These are phyloP conservation scores for Pisolithus thermaeus DNA, from an alignment of 1,284 basidiomycete species.

Conservation along the genomic window DNA sequence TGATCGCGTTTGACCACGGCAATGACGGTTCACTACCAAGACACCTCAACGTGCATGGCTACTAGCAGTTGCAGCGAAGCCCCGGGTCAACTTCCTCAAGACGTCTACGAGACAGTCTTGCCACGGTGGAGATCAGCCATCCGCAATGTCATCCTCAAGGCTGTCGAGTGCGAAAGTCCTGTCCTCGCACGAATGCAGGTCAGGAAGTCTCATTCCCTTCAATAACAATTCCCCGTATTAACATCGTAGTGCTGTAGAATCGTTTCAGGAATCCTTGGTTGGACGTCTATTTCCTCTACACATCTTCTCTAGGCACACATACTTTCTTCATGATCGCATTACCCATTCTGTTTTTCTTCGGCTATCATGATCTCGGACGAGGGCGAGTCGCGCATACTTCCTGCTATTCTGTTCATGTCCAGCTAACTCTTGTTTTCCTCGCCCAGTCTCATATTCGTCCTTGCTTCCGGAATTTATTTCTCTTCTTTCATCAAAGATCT, in stretches of 20 bases:
- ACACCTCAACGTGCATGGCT: too few relatives aligned
- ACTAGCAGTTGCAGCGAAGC: not conserved
- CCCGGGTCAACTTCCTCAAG: slow-evolving; percentile 18
- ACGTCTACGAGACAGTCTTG: slow-evolving; percentile 20
- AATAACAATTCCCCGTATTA: not conserved
- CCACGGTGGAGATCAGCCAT: slow-evolving; percentile 60
- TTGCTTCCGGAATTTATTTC: slow-evolving; percentile 79
- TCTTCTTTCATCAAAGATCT: slow-evolving; percentile 87
- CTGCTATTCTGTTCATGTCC: not conserved
- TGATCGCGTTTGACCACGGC: too few relatives aligned
- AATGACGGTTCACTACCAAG: too few relatives aligned
- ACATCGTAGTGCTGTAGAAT: slow-evolving; percentile 32
- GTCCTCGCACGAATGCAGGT: slow-evolving; percentile 73
- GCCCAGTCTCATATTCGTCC: slow-evolving; percentile 62
- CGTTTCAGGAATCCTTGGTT: slow-evolving; percentile 62
- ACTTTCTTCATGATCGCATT: slow-evolving; percentile 93
- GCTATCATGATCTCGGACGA: slow-evolving; percentile 61
- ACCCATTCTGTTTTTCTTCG: slow-evolving; percentile 87
- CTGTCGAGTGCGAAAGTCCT: slow-evolving; percentile 60
- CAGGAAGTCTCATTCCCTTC: slow-evolving; percentile 12
- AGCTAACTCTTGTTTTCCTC: not conserved
- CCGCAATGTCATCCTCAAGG: slow-evolving; percentile 51
- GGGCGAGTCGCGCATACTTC: slow-evolving; percentile 47
- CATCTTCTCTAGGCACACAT: slow-evolving; percentile 85
- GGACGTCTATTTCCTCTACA: slow-evolving; percentile 89